Conservation (phyloP, 176 grass and related monocot species). For the Carex littledalei region DNA sequence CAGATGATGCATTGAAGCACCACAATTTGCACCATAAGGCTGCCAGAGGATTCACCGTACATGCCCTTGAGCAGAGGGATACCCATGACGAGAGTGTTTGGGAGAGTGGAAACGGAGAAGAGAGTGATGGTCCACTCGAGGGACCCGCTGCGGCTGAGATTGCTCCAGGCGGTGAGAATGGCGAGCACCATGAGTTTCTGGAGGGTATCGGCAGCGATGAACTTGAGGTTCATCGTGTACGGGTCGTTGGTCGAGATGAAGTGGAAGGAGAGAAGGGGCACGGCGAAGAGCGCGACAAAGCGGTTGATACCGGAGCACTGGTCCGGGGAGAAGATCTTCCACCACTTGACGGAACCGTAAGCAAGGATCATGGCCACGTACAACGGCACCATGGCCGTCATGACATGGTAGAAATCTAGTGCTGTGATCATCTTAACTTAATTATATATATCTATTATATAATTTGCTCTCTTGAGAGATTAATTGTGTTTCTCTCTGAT, state of each 20-base stretch:
- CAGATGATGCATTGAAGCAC: conserved; percentile 99
- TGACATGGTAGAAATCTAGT: conserved; percentile 85
- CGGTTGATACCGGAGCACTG: conserved; percentile 99
- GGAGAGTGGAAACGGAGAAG: conserved; percentile 94
- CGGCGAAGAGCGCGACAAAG: conserved; percentile 96
- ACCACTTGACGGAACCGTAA: conserved; percentile 95
- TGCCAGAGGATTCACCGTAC: conserved; percentile 77
- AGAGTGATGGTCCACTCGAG: conserved; percentile 99
- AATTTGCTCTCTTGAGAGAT: no score
- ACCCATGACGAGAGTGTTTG: conserved; percentile 99
- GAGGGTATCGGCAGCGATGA: conserved; percentile 97
- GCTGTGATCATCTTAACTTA: conserved; percentile 64
- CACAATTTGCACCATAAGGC: conserved; percentile 97
- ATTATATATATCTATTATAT: background rate
- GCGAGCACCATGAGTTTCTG: conserved; percentile 96
- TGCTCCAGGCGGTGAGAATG: conserved; percentile 58
- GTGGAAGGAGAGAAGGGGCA: conserved; percentile 96
- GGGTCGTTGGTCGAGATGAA: conserved; percentile 97
- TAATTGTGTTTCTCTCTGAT: no score
- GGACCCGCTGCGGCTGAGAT: conserved; percentile 52
- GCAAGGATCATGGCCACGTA: conserved; percentile 99
- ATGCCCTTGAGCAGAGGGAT: conserved; percentile 96
- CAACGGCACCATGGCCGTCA: conserved; percentile 98
- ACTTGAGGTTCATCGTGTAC: conserved; percentile 92
- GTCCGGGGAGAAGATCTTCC: conserved; percentile 94